Base-by-base conservation (phyloP, 192 early-diverging fungal genomes). In the Glomus cerebriforme region DNA sequence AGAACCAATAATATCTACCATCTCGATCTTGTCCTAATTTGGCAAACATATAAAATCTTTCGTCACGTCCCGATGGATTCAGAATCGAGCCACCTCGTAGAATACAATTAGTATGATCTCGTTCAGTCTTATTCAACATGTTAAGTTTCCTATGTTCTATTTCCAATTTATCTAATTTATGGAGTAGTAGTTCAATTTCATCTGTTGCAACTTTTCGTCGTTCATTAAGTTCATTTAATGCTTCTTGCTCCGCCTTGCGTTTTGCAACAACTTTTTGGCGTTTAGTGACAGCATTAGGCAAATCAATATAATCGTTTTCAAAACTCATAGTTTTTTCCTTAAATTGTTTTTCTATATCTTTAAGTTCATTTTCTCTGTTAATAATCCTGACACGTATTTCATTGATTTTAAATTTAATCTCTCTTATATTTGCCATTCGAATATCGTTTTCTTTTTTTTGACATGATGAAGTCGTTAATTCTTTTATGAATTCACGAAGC, bases 1-100 rank as follows among this genome's bases (percentile, higher is more conserved):
- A 65, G 26, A 65, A 65, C 63, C 63, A 65, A 26, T 65, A 65
- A 24, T 65, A 31, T 31, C 63, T 27, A 65, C 63, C 26, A 65
- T 65, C 10, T 15, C 63, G 26, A 22, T 65, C 63, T 32, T 65
- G 63, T 15, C 63, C 63, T 65, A 65, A 65, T 26, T 15, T 27
- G 31, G n/a, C 63, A n/a, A 65, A 1, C 31, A 10, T 27, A 26
- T 65, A 65, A 27, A 65, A 32, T 22, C 31, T 32, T 31, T 65
- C 27, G 6, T 65, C 31, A 65, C 31, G 26, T 9, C 63, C 63
- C 10, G 7, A 27, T 31, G 63, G 27, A 31, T 17, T 65, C 19
- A 65, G 13, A 65, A 65, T 32, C 10, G 63, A 29, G 9, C 63
- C 63, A 65, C 63, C 63, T 13, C 26, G 27, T 32, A 65, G 63